Conservation (phyloP, 1,284 basidiomycete species). For the Cryptococcus neoformans region DNA sequence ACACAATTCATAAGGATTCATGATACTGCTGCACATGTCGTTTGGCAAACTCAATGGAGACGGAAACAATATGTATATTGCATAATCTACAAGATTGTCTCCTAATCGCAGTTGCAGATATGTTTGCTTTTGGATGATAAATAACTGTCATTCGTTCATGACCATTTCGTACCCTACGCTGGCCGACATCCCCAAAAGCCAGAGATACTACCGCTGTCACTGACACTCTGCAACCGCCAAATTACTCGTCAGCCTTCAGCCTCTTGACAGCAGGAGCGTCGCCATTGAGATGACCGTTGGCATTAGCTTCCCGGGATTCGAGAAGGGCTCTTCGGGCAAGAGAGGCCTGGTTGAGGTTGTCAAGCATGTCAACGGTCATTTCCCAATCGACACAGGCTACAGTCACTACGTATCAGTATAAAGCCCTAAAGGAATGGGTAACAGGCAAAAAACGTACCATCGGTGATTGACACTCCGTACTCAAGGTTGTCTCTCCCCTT, state of each 20-base stretch:
- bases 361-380: constrained; percentile 65
- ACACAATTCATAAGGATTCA: no score
- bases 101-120: no score
- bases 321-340: constrained; percentile 33
- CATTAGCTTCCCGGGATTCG: constrained; percentile 24
- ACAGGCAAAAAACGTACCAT: constrained; percentile 50
- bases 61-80: no score
- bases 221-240: no score
- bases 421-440: neutral
- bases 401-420: neutral
- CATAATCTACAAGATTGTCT: no score
- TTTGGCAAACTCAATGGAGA: no score
- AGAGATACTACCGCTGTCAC: no score
- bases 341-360: constrained; percentile 61
- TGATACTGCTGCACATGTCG: no score
- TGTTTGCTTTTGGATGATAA: no score
- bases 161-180: no score
- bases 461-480: constrained; percentile 84
- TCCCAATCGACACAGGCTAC: constrained; percentile 85
- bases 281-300: constrained; percentile 12
- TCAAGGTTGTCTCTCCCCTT: constrained; percentile 62
- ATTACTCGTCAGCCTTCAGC: constrained; percentile 20
- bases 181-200: no score
- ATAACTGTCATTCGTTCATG: no score
- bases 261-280: constrained; percentile 23